Percentiles rank a stretch among this genome's conserved stretches.
These are phyloP conservation scores for Rhizomucor miehei DNA, from an alignment of 371 early-diverging fungal species.

Conservation along the genomic window DNA sequence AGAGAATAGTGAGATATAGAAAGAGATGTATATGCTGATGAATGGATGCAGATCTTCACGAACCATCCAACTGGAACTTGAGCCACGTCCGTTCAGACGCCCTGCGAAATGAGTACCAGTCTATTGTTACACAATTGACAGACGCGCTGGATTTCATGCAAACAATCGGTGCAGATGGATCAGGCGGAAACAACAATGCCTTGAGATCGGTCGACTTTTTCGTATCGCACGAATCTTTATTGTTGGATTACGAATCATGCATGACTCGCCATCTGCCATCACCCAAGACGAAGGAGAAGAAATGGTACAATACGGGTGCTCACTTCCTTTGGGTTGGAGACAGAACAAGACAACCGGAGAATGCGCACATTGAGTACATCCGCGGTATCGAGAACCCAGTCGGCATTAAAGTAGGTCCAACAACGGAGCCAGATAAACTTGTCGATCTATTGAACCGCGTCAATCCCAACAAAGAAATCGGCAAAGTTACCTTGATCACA, in stretches of 20 bases:
- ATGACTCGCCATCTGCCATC: conserved; percentile 68
- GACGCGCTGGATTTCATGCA: conserved; percentile 93
- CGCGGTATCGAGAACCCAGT: conserved; percentile 94
- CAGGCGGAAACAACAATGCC: conserved; percentile 18
- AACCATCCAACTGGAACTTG: conserved; percentile 87
- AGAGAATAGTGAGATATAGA: background rate
- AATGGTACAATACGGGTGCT: conserved; percentile 69
- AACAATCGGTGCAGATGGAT: conserved; percentile 77
- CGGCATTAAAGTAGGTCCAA: conserved; percentile 95
- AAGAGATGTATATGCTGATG: background rate
- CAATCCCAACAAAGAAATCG: conserved; percentile 83
- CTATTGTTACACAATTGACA: conserved; percentile 79
- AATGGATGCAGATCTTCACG: conserved; percentile 72
- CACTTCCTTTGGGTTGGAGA: conserved; percentile 99
- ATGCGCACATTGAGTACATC: conserved; percentile 96
- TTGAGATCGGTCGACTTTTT: conserved; percentile 82
- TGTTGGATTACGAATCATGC: conserved; percentile 88
- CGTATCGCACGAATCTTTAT: conserved; percentile 92
- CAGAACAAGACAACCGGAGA: conserved; percentile 92
- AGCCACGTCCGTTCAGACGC: conserved; percentile 82
- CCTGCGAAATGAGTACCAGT: conserved; percentile 84
- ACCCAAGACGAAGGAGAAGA: conserved; percentile 37
- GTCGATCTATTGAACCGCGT: conserved; percentile 78
- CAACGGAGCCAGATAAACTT: conserved; percentile 83
- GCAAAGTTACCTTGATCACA: conserved; percentile 93